Evolutionary conservation across 2,329 filamentous ascomycete species (phyloP), one percentile per base, ranked within the genome.

Genomic region (Amylocarpus encephaloides): DNA sequence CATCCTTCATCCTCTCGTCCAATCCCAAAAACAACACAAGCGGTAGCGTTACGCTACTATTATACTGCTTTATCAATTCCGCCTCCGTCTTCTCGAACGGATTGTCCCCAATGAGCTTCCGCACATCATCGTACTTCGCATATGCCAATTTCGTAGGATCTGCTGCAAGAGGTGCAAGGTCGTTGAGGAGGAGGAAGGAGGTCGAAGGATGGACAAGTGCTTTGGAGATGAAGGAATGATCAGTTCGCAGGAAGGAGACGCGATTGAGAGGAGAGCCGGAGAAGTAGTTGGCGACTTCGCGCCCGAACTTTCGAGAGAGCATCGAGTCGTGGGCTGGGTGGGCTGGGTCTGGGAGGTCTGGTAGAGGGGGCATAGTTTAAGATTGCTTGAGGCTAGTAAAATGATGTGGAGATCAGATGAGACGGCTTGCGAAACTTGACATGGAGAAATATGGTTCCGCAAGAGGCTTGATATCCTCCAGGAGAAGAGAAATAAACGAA

Each of bases 1-100:
- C 77, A 15, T 67, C 63, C 40, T 67, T 72, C 22, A 67, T 68
- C 43, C 67, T 70, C 66, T 95, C 89, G 59, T 95, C 82, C 43
- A 96, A 69, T 0, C 92, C 92, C 26, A 97, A 72, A 65, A 97
- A 96, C 46, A 97, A 74, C 46, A 96, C 73, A 55, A 88, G 77
- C 2, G 90, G 85, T 16, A 74, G 69, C 13, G 80, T 80, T 48
- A 78, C 71, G 4, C 75, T 71, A 29, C 88, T 94, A 69, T 95
- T 84, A 67, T 83, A 96, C 30, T 76, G 72, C 62, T 80, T 79
- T 53, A 94, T 76, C 58, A 83, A 66, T 41, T 93, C 83, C 58
- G 84, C 82, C 66, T 97, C 92, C 1, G 76, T 74, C 58, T 77
- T 76, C 16, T 73, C 75, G 66, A 90, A 96, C 0, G 85, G 82